Evolutionary conservation across 495 filamentous ascomycete genomes (phyloP).

Genomic region (Penicillium cinerascens): DNA sequence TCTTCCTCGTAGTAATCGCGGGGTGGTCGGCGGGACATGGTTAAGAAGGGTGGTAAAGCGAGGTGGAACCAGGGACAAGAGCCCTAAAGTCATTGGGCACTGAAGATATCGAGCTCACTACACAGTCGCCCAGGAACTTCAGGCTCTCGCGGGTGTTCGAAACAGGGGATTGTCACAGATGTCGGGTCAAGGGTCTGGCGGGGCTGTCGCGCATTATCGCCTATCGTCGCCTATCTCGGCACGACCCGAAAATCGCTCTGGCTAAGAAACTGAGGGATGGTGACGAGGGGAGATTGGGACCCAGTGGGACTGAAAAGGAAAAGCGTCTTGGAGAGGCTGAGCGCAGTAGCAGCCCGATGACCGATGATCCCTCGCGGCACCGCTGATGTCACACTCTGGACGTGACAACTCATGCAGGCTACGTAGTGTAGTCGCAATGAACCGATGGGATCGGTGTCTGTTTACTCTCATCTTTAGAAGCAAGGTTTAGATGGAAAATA

Average conservation of each 20-base stretch:
- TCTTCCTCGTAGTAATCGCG: conserved; percentile 33
- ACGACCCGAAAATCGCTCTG: not conserved
- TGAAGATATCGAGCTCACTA: not conserved
- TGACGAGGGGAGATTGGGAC: not conserved
- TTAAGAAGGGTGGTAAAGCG: not conserved
- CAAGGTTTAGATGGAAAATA: not conserved
- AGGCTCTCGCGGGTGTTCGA: not conserved
- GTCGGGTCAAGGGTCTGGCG: not conserved
- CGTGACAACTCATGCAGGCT: not conserved
- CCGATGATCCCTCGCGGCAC: conserved; percentile 17
- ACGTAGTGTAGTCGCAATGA: not conserved
- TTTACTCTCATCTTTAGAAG: not conserved
- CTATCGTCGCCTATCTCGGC: conserved; percentile 5
- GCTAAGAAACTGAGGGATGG: not conserved
- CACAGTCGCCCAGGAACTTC: not conserved
- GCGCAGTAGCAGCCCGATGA: conserved; percentile 6
- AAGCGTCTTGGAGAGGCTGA: conserved; percentile 9
- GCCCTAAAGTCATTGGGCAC: not conserved
- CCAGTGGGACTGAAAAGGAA: not conserved
- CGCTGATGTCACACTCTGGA: conserved; percentile 23
- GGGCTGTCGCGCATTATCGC: conserved; percentile 3
- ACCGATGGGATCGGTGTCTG: not conserved
- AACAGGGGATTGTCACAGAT: not conserved
- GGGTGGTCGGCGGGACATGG: conserved; percentile 37
- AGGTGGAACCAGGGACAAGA: not conserved